A percentile compares a stretch with the other conserved stretches of the same genome.
Conservation (phyloP, 495 filamentous ascomycete species). For the Penicillium coprophilum region DNA sequence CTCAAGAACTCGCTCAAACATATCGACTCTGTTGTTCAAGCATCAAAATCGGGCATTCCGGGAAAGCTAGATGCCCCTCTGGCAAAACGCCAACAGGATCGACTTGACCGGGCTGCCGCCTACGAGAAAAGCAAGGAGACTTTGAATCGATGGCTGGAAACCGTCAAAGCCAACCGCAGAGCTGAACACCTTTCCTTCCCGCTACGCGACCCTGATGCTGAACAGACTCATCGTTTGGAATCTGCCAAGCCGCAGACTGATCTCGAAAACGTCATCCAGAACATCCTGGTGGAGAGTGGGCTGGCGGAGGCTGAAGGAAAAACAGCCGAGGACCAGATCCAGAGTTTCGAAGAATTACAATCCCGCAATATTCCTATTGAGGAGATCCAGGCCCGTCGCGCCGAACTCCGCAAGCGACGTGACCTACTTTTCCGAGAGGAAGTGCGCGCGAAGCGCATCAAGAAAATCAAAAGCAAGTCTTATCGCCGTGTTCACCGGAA, state of each 20-base stretch:
- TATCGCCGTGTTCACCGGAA: conserved; percentile 90
- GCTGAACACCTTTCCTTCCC: conserved; percentile 94
- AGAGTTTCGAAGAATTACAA: conserved; percentile 68
- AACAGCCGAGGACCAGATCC: conserved; percentile 61
- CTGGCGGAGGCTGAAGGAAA: conserved; percentile 59
- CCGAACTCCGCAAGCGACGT: conserved; percentile 73
- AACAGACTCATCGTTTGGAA: conserved; percentile 46
- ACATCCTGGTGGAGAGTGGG: conserved; percentile 86
- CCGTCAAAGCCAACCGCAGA: conserved; percentile 87
- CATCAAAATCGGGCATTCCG: conserved; percentile 49
- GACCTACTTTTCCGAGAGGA: conserved; percentile 93
- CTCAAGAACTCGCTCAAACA: conserved; percentile 79
- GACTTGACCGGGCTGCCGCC: conserved; percentile 77
- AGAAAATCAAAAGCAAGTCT: conserved; percentile 97
- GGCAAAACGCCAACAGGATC: conserved; percentile 85
- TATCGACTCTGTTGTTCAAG: conserved; percentile 47
- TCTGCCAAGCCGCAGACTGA: conserved; percentile 65
- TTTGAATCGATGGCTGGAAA: conserved; percentile 86
- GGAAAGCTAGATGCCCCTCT: conserved; percentile 83
- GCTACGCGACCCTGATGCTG: conserved; percentile 66
- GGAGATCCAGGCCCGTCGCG: conserved; percentile 71
- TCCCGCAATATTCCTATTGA: conserved; percentile 63
- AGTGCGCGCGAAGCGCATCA: conserved; percentile 82
- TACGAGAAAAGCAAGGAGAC: conserved; percentile 91
- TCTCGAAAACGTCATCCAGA: conserved; percentile 78